Conservation (phyloP, 2,329 filamentous ascomycete genomes). For the Delphinella strobiligena region DNA sequence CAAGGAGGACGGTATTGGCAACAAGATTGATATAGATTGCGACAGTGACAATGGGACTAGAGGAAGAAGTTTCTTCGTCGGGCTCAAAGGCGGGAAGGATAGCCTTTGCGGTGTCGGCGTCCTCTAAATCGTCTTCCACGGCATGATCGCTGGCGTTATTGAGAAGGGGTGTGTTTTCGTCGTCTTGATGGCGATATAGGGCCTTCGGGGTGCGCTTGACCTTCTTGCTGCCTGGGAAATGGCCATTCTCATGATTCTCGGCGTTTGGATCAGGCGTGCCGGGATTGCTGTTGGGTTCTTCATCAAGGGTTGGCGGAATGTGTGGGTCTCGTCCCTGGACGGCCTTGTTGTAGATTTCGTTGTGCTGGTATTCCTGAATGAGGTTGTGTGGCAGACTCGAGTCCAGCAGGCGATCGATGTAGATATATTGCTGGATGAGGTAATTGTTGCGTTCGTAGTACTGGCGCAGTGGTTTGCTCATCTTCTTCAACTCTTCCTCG, state of each 20-base stretch:
- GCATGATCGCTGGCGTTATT: slow-evolving; percentile 25
- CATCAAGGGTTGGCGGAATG: slow-evolving; percentile 63
- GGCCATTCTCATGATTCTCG: slow-evolving; percentile 10
- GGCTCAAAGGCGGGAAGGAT: slow-evolving; percentile 55
- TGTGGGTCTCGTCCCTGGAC: background rate
- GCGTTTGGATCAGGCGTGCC: slow-evolving; percentile 5
- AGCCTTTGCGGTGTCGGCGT: slow-evolving; percentile 23
- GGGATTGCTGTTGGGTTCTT: slow-evolving; percentile 38
- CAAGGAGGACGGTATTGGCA: slow-evolving; percentile 64
- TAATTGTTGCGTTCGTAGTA: slow-evolving; percentile 89
- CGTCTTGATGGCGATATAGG: slow-evolving; percentile 62
- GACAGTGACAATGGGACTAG: slow-evolving; percentile 64
- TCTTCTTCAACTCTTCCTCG: slow-evolving; percentile 57
- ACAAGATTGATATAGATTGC: slow-evolving; percentile 79
- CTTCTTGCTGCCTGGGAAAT: slow-evolving; percentile 24
- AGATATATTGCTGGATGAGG: slow-evolving; percentile 81
- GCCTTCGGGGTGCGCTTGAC: slow-evolving; percentile 74
- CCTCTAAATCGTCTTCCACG: slow-evolving; percentile 29
- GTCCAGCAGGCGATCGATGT: slow-evolving; percentile 82
- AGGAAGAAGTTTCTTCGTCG: slow-evolving; percentile 60
- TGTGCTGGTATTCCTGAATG: slow-evolving; percentile 74
- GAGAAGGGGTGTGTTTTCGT: slow-evolving; percentile 52
- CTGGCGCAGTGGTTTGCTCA: slow-evolving; percentile 63
- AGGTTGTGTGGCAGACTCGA: slow-evolving; percentile 86
- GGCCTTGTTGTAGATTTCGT: slow-evolving; percentile 28